phyloP scores from a whole-genome alignment of 306 rosid species.

The Dryas drummondii region DNA sequence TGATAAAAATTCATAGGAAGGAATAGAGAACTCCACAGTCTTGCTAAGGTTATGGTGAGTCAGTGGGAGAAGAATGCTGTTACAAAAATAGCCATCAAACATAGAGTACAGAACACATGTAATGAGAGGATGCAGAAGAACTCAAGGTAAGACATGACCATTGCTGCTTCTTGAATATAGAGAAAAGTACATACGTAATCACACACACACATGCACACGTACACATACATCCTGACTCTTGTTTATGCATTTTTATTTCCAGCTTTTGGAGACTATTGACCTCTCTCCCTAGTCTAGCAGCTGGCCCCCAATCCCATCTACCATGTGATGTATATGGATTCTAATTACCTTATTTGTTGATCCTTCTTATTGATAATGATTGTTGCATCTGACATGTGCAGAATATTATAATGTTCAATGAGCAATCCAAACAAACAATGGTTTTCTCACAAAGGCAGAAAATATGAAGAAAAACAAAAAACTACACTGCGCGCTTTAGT shows the following conservation, averaged over 20 bases:
- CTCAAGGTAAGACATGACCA: slow-evolving; percentile 59
- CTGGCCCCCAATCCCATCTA: neutral
- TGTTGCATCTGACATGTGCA: slow-evolving; percentile 46
- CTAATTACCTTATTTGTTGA: slow-evolving; percentile 1
- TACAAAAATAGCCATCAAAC: slow-evolving; percentile 91
- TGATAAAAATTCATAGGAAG: slow-evolving; percentile 53
- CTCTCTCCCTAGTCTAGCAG: slow-evolving; percentile 10
- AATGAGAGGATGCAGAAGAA: slow-evolving; percentile 92
- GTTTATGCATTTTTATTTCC: slow-evolving; percentile 8
- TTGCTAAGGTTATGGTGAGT: slow-evolving; percentile 76
- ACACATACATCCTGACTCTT: neutral
- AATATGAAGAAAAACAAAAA: no score
- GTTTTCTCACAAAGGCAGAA: no score
- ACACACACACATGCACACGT: neutral
- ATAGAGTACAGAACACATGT: slow-evolving; percentile 73
- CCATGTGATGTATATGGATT: slow-evolving; percentile 16
- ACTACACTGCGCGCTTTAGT: no score
- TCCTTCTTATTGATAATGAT: slow-evolving; percentile 26
- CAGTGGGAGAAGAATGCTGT: slow-evolving; percentile 85
- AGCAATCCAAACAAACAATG: no score
- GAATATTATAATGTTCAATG: slow-evolving; percentile 15
- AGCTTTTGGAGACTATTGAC: slow-evolving; percentile 16
- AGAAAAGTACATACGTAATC: neutral
- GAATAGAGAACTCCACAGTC: slow-evolving; percentile 86
- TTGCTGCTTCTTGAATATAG: slow-evolving; percentile 2